These are phyloP conservation scores for Diaporthe australafricana DNA, from an alignment of 2,329 filamentous ascomycete genomes.

Conservation along the genomic window DNA sequence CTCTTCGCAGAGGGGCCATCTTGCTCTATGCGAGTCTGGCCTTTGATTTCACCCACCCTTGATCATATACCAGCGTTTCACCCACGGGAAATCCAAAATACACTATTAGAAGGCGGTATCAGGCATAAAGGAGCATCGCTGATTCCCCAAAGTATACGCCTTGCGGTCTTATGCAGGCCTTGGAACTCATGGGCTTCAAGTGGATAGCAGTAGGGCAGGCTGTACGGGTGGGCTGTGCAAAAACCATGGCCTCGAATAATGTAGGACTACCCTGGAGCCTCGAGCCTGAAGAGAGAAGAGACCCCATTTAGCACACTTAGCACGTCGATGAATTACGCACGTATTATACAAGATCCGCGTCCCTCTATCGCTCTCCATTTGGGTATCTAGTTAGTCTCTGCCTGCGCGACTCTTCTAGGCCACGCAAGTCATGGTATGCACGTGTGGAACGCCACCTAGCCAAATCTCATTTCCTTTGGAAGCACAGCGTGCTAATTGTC, in stretches of 20 bases:
- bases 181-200: slow-evolving; percentile 18
- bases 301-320: slow-evolving; percentile 30
- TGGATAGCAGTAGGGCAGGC: slow-evolving; percentile 22
- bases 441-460: background rate
- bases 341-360: slow-evolving; percentile 19
- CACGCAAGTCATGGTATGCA: background rate
- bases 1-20: slow-evolving; percentile 4
- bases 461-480: slow-evolving; percentile 58
- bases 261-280: slow-evolving; percentile 36
- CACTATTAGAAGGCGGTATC: slow-evolving; percentile 36
- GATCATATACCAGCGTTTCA: slow-evolving; percentile 34
- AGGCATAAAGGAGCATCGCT: slow-evolving; percentile 37
- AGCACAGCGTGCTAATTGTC: slow-evolving; percentile 89
- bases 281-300: slow-evolving; percentile 27
- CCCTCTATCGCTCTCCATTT: slow-evolving; percentile 32
- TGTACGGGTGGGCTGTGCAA: slow-evolving; percentile 4
- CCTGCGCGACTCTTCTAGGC: background rate
- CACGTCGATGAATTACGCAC: slow-evolving; percentile 31
- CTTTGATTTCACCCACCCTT: slow-evolving; percentile 23
- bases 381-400: slow-evolving; percentile 28
- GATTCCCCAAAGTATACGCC: slow-evolving; percentile 21
- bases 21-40: slow-evolving; percentile 26
- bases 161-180: slow-evolving; percentile 27
- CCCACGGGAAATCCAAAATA: slow-evolving; percentile 35
- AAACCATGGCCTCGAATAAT: slow-evolving; percentile 32